Conservation (phyloP, 1,284 basidiomycete species). For the Ustilago curta region DNA sequence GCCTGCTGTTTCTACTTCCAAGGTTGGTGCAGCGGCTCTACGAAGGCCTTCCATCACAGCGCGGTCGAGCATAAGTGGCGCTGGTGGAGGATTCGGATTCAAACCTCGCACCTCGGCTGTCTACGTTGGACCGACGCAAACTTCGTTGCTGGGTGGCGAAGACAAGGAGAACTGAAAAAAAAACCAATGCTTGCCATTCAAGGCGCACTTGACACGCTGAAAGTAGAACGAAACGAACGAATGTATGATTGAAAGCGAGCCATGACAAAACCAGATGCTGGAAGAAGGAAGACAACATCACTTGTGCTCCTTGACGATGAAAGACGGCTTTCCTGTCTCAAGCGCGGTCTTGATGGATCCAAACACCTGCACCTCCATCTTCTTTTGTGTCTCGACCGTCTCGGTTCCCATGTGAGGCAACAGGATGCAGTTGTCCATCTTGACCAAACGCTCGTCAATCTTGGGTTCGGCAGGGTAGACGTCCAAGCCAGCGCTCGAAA, state of each 20-base stretch:
- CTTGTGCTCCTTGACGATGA: constrained; percentile 56
- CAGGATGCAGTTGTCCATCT: constrained; percentile 47
- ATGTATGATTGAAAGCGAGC: constrained; percentile 5
- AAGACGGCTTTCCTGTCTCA: constrained; percentile 45
- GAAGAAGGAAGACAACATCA: constrained; percentile 2
- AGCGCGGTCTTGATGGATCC: constrained; percentile 48
- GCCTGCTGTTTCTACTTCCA: background rate
- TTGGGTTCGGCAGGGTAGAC: constrained; percentile 74
- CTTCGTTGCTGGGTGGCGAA: constrained; percentile 12
- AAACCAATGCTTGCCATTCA: constrained; percentile 2
- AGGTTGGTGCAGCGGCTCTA: constrained; percentile 2
- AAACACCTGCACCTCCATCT: constrained; percentile 56
- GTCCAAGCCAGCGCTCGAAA: constrained; percentile 83
- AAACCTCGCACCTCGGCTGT: constrained; percentile 37
- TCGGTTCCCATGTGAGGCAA: constrained; percentile 55
- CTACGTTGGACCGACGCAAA: constrained; percentile 10
- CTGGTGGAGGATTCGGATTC: constrained; percentile 31
- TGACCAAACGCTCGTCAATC: constrained; percentile 41
- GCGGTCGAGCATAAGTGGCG: background rate
- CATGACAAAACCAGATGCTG: background rate
- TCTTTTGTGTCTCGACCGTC: constrained; percentile 54
- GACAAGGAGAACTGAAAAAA: constrained; percentile 41
- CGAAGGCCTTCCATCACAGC: constrained; percentile 10
- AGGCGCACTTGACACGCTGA: background rate
- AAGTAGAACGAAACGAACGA: background rate